Evolutionary conservation across 23 red algal genomes (phyloP).

Genomic region (Gracilaria caudata): DNA sequence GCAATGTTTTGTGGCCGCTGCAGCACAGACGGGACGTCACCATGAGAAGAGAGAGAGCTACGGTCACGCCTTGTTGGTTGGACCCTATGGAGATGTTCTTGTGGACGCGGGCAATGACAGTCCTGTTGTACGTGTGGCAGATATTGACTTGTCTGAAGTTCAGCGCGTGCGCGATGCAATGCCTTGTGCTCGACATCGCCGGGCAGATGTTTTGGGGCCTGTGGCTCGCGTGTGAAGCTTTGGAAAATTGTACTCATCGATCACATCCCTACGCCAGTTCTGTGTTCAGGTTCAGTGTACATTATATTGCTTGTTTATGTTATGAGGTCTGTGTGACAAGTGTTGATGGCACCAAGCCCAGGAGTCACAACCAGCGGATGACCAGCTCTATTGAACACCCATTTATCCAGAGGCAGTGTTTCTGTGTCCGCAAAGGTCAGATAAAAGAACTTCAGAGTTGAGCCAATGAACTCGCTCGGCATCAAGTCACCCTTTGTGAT

Average conservation of each 20-base stretch:
- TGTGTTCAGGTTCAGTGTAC: background rate
- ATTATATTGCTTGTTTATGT: constrained; percentile 11
- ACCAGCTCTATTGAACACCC: constrained; percentile 81
- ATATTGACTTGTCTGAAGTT: background rate
- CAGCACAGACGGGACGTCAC: constrained; percentile 64
- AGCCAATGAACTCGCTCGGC: constrained; percentile 71
- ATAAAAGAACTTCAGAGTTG: constrained; percentile 74
- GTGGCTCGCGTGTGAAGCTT: background rate
- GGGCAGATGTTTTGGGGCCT: constrained; percentile 18
- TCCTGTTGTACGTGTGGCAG: background rate
- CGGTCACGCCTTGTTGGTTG: constrained; percentile 50
- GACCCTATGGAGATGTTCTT: constrained; percentile 31
- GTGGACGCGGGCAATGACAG: constrained; percentile 3
- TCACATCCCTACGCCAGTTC: background rate
- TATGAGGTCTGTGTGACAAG: constrained; percentile 4
- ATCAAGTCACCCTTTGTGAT: constrained; percentile 64
- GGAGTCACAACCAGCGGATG: constrained; percentile 81
- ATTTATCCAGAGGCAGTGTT: constrained; percentile 53
- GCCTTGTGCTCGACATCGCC: constrained; percentile 20
- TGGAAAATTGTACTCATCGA: background rate
- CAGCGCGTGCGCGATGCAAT: constrained; percentile 15
- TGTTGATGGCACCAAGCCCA: constrained; percentile 45
- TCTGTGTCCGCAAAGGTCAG: constrained; percentile 58
- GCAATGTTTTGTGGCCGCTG: constrained; percentile 62
- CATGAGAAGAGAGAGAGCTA: constrained; percentile 3